phyloP scores from a whole-genome alignment of 1,284 basidiomycete genomes.

The Violaceomyces palustris region DNA sequence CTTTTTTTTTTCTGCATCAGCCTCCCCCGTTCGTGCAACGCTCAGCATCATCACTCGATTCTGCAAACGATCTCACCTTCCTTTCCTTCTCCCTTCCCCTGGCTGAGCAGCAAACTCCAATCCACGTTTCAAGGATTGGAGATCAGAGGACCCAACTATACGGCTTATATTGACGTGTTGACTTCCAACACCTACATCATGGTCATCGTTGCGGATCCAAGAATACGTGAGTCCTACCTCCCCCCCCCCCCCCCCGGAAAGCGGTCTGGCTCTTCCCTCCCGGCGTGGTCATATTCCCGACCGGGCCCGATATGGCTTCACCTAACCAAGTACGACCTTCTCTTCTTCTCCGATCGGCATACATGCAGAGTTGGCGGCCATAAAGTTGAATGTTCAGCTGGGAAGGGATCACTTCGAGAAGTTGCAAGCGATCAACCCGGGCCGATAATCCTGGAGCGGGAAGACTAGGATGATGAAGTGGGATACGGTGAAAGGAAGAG shows the following conservation, averaged over 20 bases:
- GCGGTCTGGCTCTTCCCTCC: no score
- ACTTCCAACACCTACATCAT: slow-evolving; percentile 92
- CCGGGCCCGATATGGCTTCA: no score
- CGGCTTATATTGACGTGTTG: slow-evolving; percentile 87
- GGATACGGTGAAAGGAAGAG: no score
- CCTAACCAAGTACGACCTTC: neutral
- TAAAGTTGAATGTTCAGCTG: slow-evolving; percentile 75
- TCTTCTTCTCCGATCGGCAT: neutral
- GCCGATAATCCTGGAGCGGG: slow-evolving; percentile 5
- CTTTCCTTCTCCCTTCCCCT: no score
- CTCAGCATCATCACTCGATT: no score
- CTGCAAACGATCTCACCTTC: neutral
- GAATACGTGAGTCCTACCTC: slow-evolving; percentile 63
- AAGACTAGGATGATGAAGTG: no score
- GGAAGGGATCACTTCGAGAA: slow-evolving; percentile 71
- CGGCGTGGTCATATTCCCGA: no score
- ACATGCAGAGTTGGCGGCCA: slow-evolving; percentile 69
- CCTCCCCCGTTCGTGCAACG: no score
- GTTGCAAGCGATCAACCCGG: slow-evolving; percentile 42
- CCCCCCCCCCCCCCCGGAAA: neutral
- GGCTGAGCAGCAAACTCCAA: slow-evolving; percentile 31
- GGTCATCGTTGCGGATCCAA: slow-evolving; percentile 78
- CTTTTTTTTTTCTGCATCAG: no score
- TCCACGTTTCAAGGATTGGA: slow-evolving; percentile 48
- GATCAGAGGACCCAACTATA: slow-evolving; percentile 58